Evolutionary conservation across 495 filamentous ascomycete genomes (phyloP).

Genomic region (Lasiosphaeria miniovina): DNA sequence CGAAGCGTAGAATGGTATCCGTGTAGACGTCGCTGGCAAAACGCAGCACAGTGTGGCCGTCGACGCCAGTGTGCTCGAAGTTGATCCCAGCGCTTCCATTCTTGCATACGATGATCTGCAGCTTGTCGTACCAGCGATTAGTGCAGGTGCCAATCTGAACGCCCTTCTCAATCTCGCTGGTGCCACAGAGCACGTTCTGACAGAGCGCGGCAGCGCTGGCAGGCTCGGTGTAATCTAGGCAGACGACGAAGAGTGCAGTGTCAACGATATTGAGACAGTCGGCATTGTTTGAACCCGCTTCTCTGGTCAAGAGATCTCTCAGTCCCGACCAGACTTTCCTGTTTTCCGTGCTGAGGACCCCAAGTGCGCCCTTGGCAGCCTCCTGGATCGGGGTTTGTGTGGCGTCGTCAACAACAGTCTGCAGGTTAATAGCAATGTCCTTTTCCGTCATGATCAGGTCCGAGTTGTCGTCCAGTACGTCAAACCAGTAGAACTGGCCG

Average conservation of each 20-base stretch:
- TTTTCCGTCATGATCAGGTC: constrained; percentile 97
- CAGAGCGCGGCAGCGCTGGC: constrained; percentile 73
- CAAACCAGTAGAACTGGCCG: constrained; percentile 99
- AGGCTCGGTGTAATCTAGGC: constrained; percentile 89
- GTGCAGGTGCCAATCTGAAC: constrained; percentile 97
- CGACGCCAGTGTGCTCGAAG: constrained; percentile 97
- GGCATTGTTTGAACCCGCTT: constrained; percentile 86
- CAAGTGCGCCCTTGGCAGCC: constrained; percentile 88
- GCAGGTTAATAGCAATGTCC: constrained; percentile 86
- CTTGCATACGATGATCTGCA: constrained; percentile 99
- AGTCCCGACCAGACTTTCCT: constrained; percentile 92
- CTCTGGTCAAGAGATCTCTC: constrained; percentile 82
- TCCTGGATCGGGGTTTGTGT: constrained; percentile 85
- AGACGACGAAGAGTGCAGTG: constrained; percentile 87
- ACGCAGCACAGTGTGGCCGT: constrained; percentile 93
- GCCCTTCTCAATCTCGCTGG: constrained; percentile 83
- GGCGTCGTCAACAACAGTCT: constrained; percentile 89
- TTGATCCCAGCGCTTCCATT: constrained; percentile 98
- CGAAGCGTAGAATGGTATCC: constrained; percentile 95
- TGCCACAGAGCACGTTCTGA: constrained; percentile 97
- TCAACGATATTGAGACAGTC: constrained; percentile 94
- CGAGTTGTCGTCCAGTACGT: constrained; percentile 89
- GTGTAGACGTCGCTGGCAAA: constrained; percentile 97
- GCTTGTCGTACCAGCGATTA: constrained; percentile 98
- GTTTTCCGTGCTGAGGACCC: constrained; percentile 94